Evolutionary conservation across 768 basidiomycete genomes (phyloP), one percentile per base, ranked within the genome.

Genomic region (Pseudohyphozyma bogoriensis): DNA sequence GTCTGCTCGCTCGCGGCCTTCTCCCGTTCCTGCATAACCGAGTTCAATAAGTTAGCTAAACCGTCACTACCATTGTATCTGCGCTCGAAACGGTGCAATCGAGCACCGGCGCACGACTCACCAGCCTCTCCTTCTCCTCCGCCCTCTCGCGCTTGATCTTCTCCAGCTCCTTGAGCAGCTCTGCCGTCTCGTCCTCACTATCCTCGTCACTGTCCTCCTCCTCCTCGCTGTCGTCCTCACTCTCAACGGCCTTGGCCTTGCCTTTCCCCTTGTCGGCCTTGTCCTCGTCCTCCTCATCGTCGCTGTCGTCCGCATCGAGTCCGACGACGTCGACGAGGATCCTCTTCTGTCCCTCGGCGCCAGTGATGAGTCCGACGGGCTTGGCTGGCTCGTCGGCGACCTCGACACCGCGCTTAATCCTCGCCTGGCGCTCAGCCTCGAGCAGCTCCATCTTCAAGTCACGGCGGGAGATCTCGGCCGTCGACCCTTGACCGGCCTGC

Each of bases 71-170:
- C 24, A 16, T 35, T 33, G 22, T 28, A 40, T 35, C 28, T 20
- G 26, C 26, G 46, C 24, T 32, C 35, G n/a, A 46, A 18, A 49
- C 54, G 16, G 7, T 29, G 50, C 39, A 49, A 32, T 20, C 13
- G 33, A 18, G 1, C n/a, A 39, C 22, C n/a, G n/a, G n/a, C n/a
- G n/a, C n/a, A 33, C n/a, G 44, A 70, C 73, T 45, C 31, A 76
- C 77, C 61, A 73, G 72, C 46, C 87, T 79, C 39, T 80, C 85
- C 71, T 90, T 90, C 75, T 97, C 95, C 69, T 86, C 92, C 15
- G 92, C 92, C 13, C 93, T 81, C 71, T 97, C 92, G 50, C 85
- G 85, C 75, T 95, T 96, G 68, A 97, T 96, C 77, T 93, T 96
- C 75, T 95, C 93, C n/a, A 99, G 79, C 73, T 99, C 95, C 29